Conservation (phyloP, 2,329 filamentous ascomycete species). For the Colletotrichum sansevieriae region DNA sequence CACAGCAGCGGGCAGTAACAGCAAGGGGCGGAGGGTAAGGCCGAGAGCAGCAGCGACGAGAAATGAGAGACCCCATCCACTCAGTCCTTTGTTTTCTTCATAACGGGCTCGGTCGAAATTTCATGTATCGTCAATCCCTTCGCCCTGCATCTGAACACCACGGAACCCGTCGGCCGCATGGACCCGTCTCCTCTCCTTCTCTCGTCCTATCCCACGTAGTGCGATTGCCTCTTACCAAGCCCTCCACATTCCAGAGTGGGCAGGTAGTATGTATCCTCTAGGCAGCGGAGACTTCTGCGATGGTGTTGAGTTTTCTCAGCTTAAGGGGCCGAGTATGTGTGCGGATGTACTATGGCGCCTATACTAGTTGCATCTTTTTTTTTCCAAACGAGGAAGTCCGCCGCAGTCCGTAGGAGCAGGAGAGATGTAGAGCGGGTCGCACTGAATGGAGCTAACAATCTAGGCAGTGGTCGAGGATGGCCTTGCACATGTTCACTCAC, state of each 20-base stretch:
- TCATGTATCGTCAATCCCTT: background rate
- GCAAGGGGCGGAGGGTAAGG: constrained; percentile 37
- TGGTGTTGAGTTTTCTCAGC: background rate
- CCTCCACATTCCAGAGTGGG: constrained; percentile 5
- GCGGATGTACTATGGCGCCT: background rate
- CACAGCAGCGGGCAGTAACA: background rate
- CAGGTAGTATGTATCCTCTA: background rate
- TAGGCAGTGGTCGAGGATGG: background rate
- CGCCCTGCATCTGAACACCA: background rate
- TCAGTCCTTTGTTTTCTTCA: background rate
- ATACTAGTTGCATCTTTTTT: background rate
- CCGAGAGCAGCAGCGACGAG: constrained; percentile 7
- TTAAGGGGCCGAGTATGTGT: background rate
- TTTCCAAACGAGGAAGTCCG: background rate
- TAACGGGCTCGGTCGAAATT: background rate
- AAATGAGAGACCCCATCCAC: constrained; percentile 26
- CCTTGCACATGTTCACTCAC: background rate
- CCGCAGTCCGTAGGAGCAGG: background rate
- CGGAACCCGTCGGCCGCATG: background rate
- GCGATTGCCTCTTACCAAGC: background rate
- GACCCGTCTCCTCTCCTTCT: background rate
- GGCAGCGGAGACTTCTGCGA: background rate
- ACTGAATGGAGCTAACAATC: background rate
- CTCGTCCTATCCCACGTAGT: constrained; percentile 21
- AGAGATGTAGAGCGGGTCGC: background rate